Percentiles rank a stretch among this genome's conserved stretches.
Evolutionary conservation across 371 early-diverging fungal genomes (phyloP).

Genomic region (Circinella minor): DNA sequence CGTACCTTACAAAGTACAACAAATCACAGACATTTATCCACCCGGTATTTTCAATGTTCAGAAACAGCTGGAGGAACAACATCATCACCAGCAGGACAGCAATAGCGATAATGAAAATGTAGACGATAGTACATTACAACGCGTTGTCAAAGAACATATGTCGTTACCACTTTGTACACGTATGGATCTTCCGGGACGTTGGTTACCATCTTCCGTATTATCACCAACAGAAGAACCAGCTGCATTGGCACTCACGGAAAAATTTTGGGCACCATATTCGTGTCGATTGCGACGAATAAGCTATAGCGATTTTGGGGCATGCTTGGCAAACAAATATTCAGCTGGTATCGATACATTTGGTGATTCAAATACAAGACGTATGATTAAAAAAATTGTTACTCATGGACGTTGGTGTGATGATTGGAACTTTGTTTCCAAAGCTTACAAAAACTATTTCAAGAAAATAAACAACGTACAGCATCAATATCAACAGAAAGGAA

Average conservation of each 20-base stretch:
- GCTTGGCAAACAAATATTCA: constrained; percentile 38
- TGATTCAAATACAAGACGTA: constrained; percentile 59
- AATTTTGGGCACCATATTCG: constrained; percentile 55
- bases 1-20: constrained; percentile 39
- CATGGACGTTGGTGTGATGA: constrained; percentile 55
- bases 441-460: not conserved
- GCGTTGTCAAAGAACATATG: constrained; percentile 29
- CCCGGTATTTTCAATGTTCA: no score
- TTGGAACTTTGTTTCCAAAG: constrained; percentile 9
- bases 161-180: constrained; percentile 51
- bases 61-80: not conserved
- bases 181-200: constrained; percentile 47
- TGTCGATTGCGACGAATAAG: constrained; percentile 48
- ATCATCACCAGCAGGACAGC: not conserved
- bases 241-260: constrained; percentile 26
- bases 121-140: not conserved
- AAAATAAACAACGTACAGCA: not conserved
- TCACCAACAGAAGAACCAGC: constrained; percentile 10
- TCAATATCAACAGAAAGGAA: not conserved
- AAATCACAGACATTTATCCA: constrained; percentile 8
- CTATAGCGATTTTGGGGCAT: constrained; percentile 45
- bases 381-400: constrained; percentile 54
- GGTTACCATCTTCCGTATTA: constrained; percentile 32
- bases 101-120: not conserved
- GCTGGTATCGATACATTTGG: constrained; percentile 50